Evolutionary conservation across 129 eudicot genomes (phyloP).

Genomic region (Helianthus tuberosus): DNA sequence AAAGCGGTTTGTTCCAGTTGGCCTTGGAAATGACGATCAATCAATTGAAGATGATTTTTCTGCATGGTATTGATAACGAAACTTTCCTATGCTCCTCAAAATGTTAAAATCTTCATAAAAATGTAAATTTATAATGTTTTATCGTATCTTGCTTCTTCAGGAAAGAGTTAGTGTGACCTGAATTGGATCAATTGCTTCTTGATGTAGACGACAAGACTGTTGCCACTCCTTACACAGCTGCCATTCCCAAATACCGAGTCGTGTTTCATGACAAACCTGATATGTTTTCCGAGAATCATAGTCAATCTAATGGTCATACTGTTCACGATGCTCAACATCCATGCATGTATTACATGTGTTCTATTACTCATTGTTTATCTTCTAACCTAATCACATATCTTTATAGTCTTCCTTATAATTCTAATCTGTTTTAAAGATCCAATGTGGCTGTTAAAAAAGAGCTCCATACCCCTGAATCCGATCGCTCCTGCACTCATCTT

Average conservation of each 20-base stretch:
- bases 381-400: no score
- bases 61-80: constrained; percentile 64
- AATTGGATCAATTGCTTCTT: constrained; percentile 75
- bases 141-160: constrained; percentile 38
- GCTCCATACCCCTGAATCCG: no score
- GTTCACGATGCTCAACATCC: constrained; percentile 72
- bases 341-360: no score
- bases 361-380: no score
- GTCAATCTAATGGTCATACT: constrained; percentile 59
- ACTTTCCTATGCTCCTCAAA: background rate
- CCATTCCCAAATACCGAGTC: constrained; percentile 79
- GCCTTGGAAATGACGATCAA: constrained; percentile 97
- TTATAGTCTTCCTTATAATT: no score
- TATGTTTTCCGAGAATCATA: constrained; percentile 30
- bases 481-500: no score
- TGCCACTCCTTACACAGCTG: constrained; percentile 89
- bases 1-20: constrained; percentile 79
- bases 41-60: constrained; percentile 95
- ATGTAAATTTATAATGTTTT: background rate
- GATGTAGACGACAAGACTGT: constrained; percentile 62
- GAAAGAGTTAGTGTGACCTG: constrained; percentile 89
- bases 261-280: constrained; percentile 55
- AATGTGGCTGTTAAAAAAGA: no score
- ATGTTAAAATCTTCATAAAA: background rate
- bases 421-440: no score